Percentiles rank a stretch among this genome's conserved stretches.
These are phyloP conservation scores for Alternaria sp. DNA, from an alignment of 2,329 filamentous ascomycete species.

Conservation along the genomic window DNA sequence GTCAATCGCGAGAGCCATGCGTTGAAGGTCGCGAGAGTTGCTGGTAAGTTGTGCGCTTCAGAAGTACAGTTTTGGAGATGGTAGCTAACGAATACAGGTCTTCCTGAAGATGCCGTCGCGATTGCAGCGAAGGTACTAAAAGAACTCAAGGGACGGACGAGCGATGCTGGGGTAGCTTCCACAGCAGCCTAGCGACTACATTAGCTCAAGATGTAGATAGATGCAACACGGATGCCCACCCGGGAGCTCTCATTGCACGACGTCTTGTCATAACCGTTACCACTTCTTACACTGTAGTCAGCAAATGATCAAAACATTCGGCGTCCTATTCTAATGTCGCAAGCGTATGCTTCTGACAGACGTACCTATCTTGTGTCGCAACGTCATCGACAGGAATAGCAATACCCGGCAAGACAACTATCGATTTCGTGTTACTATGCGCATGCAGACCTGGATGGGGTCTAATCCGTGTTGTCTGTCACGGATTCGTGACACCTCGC, in stretches of 20 bases:
- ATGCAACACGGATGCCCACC: accelerated
- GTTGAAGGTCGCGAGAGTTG: slow-evolving; percentile 89
- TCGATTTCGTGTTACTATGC: background rate
- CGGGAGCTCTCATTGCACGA: background rate
- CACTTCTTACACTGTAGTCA: background rate
- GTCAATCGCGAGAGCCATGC: slow-evolving; percentile 90
- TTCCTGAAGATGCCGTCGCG: slow-evolving; percentile 75
- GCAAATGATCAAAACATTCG: background rate
- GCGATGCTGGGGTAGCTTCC: background rate
- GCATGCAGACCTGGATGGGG: background rate
- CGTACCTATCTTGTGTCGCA: background rate
- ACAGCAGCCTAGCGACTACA: background rate
- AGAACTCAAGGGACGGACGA: slow-evolving; percentile 22
- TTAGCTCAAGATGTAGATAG: background rate
- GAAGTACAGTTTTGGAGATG: background rate
- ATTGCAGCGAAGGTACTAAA: slow-evolving; percentile 68
- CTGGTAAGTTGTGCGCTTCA: slow-evolving; percentile 55
- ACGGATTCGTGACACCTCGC: background rate
- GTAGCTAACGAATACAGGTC: slow-evolving; percentile 47
- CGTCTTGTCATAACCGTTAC: background rate
- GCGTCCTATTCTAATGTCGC: background rate
- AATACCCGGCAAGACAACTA: background rate
- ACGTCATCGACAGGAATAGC: background rate
- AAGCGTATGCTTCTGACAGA: background rate
- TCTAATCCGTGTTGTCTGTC: background rate